Percentiles rank a stretch among this genome's conserved stretches.
Evolutionary conservation across 2,329 filamentous ascomycete genomes (phyloP).

Genomic region (Albophoma yamanashiensis): DNA sequence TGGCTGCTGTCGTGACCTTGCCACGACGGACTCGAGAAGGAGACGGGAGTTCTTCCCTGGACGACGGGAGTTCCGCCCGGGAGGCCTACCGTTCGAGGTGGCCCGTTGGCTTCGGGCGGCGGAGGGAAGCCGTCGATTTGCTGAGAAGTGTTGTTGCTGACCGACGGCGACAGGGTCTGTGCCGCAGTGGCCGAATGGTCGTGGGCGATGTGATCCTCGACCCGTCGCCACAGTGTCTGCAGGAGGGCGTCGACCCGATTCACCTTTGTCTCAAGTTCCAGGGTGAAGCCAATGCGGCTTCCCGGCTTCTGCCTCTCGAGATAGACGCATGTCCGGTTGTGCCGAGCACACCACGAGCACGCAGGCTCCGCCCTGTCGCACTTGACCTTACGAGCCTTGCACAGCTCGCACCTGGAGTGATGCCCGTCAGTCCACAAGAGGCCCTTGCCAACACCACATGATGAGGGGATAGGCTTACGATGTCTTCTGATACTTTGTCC

Average conservation of each 20-base stretch:
- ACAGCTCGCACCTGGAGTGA: conserved; percentile 27
- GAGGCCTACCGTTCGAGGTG: conserved; percentile 5
- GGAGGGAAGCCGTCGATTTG: conserved; percentile 12
- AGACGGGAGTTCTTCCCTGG: conserved; percentile 25
- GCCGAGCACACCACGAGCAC: conserved; percentile 63
- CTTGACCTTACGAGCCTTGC: conserved; percentile 34
- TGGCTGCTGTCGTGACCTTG: conserved; percentile 15
- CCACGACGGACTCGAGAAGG: conserved; percentile 24
- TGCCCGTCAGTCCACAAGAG: not conserved
- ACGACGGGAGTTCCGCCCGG: conserved; percentile 9
- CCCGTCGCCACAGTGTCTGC: conserved; percentile 29
- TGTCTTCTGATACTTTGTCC: conserved; percentile 29
- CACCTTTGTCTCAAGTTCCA: conserved; percentile 47
- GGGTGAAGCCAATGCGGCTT: conserved; percentile 48
- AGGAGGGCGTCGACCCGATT: conserved; percentile 39
- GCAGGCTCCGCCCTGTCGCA: conserved; percentile 44
- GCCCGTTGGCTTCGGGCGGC: conserved; percentile 10
- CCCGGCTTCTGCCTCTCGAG: conserved; percentile 62
- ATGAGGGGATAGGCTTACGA: conserved; percentile 20
- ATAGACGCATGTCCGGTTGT: conserved; percentile 57
- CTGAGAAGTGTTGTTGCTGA: conserved; percentile 19
- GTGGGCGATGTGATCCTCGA: conserved; percentile 29
- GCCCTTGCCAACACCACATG: not conserved
- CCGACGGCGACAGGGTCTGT: conserved; percentile 19
- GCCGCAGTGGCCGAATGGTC: conserved; percentile 14